These are phyloP conservation scores for Inga oerstediana DNA, from an alignment of 306 rosid genomes.

Conservation along the genomic window DNA sequence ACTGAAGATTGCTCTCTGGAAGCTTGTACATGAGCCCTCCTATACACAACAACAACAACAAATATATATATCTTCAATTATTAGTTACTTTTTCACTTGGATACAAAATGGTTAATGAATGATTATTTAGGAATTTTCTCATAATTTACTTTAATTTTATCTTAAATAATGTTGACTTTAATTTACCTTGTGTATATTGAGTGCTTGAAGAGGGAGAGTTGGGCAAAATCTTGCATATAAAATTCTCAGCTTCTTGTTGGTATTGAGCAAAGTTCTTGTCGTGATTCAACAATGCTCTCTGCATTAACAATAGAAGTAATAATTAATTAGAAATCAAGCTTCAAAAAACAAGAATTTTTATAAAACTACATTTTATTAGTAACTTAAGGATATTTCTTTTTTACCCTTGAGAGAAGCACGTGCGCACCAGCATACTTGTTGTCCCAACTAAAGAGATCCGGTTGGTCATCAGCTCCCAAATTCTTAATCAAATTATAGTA, in stretches of 20 bases:
- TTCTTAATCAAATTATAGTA: conserved; percentile 67
- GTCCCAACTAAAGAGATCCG: conserved; percentile 95
- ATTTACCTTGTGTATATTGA: conserved; percentile 77
- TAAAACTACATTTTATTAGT: too few species aligned
- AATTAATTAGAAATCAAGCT: too few species aligned
- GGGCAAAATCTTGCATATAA: conserved; percentile 87
- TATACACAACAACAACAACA: conserved; percentile 28
- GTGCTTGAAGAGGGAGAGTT: conserved; percentile 85
- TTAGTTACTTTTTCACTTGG: background rate
- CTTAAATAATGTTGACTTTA: conserved; percentile 26
- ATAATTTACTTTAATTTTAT: background rate
- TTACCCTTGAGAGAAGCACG: conserved; percentile 86
- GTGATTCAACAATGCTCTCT: conserved; percentile 64
- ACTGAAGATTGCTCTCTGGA: conserved; percentile 80
- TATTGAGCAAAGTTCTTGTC: conserved; percentile 70
- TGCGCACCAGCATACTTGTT: conserved; percentile 95
- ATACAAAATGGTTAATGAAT: background rate
- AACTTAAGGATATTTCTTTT: background rate
- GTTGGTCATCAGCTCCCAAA: conserved; percentile 74
- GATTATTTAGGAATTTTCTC: background rate
- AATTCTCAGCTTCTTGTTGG: conserved; percentile 76
- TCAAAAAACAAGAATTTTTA: too few species aligned
- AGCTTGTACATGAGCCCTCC: conserved; percentile 88
- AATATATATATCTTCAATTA: background rate
- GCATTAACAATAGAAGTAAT: background rate